Base-by-base conservation (phyloP, 345 rosid species). In the Leavenworthia alabamica region DNA sequence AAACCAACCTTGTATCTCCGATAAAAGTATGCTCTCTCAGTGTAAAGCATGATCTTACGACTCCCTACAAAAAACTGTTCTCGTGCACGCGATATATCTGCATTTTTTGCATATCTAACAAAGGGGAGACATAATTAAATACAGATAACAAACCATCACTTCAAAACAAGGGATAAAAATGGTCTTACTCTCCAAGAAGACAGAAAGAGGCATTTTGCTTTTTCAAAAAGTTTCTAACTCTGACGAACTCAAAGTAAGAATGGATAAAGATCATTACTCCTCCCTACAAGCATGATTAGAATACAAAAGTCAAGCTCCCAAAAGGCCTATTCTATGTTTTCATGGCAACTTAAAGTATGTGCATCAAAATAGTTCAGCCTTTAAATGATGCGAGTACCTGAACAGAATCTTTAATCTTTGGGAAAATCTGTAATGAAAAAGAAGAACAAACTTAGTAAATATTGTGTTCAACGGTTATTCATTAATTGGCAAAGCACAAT, bases 201-300 rank as follows among this genome's bases (percentile, higher is more conserved):
- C 97, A 93, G 77, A 89, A 86, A 36, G 97, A 87, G 62, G 99
- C 85, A 70, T 81, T 79, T 73, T 89, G 99, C 15, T 85, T 78
- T 82, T 85, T 89, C 71, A 93, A 60, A 72, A 83, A 93, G 64
- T 89, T 93, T 32, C 94, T 82, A 61, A 93, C 61, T 49, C 89
- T 81, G 53, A 93, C 86, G 70, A 73, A 87, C 65, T 93, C 97
- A 37, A 87, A 89, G 78, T 89, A 93, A 56, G 99, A 86, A 72
- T 86, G 81, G 56, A 74, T 69, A 68, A 93, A 93, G 51, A 93
- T 74, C 94, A 93, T 78, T 51, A 85, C 78, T 56, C 99, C 96
- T 2, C 94, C 96, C 99, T 93, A 55, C 56, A 78, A 52, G 61
- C 7, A 63, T 13, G 49, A 60, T 68, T 60, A 26, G 4, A 43